These are phyloP conservation scores for Pythium sp. DNA, from an alignment of 352 stramenopile species.

Conservation along the genomic window DNA sequence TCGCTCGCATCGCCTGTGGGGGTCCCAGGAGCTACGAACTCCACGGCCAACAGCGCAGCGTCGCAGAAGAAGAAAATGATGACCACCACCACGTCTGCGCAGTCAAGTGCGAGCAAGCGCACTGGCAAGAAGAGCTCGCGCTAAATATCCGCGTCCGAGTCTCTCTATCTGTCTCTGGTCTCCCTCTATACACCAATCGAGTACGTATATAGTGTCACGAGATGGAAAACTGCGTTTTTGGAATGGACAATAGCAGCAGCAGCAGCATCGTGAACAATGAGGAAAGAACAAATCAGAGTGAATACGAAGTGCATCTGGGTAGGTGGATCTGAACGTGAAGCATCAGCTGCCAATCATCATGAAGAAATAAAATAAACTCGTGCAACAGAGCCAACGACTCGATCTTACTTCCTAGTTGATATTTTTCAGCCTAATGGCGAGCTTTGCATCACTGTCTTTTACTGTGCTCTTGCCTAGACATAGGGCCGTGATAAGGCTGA, in stretches of 20 bases:
- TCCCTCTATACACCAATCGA: not conserved
- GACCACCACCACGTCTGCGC: not conserved
- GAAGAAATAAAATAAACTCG: not conserved
- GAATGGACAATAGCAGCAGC: conserved; percentile 10
- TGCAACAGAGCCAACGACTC: not conserved
- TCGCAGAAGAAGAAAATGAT: conserved; percentile 9
- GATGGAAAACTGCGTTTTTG: conserved; percentile 1
- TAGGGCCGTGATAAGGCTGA: not conserved
- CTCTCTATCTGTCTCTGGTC: not conserved
- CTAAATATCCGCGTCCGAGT: not conserved
- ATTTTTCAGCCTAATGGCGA: not conserved
- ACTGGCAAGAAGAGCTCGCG: conserved; percentile 15
- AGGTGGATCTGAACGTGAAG: not conserved
- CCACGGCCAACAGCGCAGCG: not conserved
- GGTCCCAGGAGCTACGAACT: conserved; percentile 6
- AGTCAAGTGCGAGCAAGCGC: conserved; percentile 14
- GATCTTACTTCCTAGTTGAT: not conserved
- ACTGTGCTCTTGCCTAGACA: not conserved
- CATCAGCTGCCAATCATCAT: not conserved
- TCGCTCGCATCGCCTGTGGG: conserved; percentile 14
- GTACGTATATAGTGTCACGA: not conserved
- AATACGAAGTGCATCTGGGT: not conserved
- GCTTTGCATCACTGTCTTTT: not conserved
- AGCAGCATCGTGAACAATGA: not conserved
- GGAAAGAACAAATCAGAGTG: not conserved